Evolutionary conservation across 2,329 filamentous ascomycete genomes (phyloP), one percentile per base, ranked within the genome.

Genomic region (Alternaria ethzedia): DNA sequence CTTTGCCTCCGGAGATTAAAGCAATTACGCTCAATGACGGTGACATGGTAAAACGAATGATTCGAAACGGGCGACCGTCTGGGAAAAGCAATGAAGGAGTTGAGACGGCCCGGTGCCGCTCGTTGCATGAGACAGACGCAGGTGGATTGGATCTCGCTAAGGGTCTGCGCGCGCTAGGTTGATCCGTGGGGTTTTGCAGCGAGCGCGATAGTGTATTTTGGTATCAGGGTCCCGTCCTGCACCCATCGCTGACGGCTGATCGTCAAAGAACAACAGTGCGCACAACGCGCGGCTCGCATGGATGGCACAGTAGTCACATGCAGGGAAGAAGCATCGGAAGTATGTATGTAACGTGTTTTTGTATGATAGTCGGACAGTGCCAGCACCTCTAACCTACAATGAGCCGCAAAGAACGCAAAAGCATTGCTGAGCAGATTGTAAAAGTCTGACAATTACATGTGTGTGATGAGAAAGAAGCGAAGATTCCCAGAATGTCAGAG

Each of bases 1-100:
- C 96, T 82, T 99, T 99, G 69, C 96, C 96, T 64, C 96, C 96
- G 20, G 96, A 99, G 68, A 99, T 90, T 66, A 99, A 85, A 54
- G 93, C 95, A 71, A 99, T 94, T 67, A 97, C 94, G 81, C 79
- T 69, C 54, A 74, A 65, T 43, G 67, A 68, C 47, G 61, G 41
- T 25, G 61, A 56, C 67, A 68, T 70, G 49, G 30, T 47, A 52
- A 49, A 45, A 32, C 41, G 50, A 54, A 54, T 44, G 28, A 41
- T 41, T 45, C 23, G 43, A 46, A 59, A 41, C 47, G 43, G 49
- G 26, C 55, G 45, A 43, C 51, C 52, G 44, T 36, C 21, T 45
- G 23, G 43, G 46, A 58, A 44, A 62, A 59, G 45, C 59, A 55
- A 57, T 45, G 30, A 57, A 54, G 55, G 46, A 46, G 54, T 54